Evolutionary conservation across 2,329 filamentous ascomycete species (phyloP).

Genomic region (Pseudogymnoascus sp.): DNA sequence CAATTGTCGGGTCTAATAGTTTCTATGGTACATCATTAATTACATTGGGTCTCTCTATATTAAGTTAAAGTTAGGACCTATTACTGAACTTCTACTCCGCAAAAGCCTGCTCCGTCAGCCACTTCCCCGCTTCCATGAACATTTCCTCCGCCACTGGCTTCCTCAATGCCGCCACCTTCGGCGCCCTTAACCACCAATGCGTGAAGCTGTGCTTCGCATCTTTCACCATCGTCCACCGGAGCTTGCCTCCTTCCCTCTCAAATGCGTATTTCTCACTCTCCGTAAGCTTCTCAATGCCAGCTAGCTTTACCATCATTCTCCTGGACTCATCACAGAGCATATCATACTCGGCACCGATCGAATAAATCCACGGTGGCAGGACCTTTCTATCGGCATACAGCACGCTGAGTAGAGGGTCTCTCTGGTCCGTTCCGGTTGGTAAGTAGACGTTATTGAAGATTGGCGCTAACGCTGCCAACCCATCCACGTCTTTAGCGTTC

Average conservation of each 20-base stretch:
- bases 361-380: slow-evolving; percentile 20
- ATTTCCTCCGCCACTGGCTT: slow-evolving; percentile 2
- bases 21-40: neutral
- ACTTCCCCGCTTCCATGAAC: slow-evolving; percentile 2
- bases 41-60: neutral
- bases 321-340: slow-evolving; percentile 21
- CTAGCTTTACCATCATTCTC: slow-evolving; percentile 13
- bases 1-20: neutral
- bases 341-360: slow-evolving; percentile 24
- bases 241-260: neutral
- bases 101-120: neutral
- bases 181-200: neutral
- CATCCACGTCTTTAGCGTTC: slow-evolving; percentile 16
- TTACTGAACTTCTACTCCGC: neutral
- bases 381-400: slow-evolving; percentile 17
- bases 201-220: slow-evolving; percentile 1
- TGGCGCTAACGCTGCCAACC: slow-evolving; percentile 13
- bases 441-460: slow-evolving; percentile 20
- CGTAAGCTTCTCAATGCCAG: slow-evolving; percentile 10
- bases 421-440: slow-evolving; percentile 19
- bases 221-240: neutral
- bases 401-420: slow-evolving; percentile 20
- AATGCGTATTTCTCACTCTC: neutral
- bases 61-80: neutral
- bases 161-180: neutral